Evolutionary conservation across 176 grass and related monocot genomes (phyloP).

Genomic region (Cenchrus fungigraminus): DNA sequence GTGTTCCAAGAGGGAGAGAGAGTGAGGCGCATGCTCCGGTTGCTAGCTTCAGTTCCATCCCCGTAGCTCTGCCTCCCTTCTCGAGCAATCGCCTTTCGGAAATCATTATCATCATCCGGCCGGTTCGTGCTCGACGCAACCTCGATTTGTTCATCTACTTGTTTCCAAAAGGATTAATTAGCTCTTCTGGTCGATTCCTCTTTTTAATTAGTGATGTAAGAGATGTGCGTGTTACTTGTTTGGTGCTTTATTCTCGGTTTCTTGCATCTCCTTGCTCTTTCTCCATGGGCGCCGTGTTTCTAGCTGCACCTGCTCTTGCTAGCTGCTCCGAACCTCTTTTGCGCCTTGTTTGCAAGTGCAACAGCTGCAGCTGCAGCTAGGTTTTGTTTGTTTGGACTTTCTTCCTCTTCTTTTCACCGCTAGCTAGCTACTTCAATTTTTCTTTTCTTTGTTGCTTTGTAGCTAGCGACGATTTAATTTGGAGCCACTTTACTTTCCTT

Average conservation of each 20-base stretch:
- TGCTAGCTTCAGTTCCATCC: not conserved
- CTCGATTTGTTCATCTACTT: not conserved
- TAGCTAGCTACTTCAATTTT: not conserved
- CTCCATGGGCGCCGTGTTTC: not conserved
- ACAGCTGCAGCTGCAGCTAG: not conserved
- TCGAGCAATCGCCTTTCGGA: not conserved
- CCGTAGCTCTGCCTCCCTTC: too few species aligned
- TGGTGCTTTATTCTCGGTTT: not conserved
- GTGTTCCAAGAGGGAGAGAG: not conserved
- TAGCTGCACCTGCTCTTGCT: not conserved
- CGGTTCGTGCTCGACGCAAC: not conserved
- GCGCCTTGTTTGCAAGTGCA: conserved; percentile 37
- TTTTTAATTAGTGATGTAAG: not conserved
- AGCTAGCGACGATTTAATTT: not conserved
- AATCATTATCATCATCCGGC: not conserved
- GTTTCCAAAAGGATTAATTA: not conserved
- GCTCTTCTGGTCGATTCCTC: not conserved
- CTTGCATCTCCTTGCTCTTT: not conserved
- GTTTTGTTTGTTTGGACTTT: conserved; percentile 27
- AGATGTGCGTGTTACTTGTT: not conserved
- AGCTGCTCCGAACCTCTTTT: conserved; percentile 1
- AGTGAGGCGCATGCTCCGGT: not conserved
- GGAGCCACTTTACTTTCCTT: not conserved
- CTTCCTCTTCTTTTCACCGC: not conserved
- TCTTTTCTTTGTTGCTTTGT: conserved; percentile 33